Percentiles rank a stretch among this genome's conserved stretches.
Conservation (phyloP, 163 green algal genomes). For the Prototheca cutis region DNA sequence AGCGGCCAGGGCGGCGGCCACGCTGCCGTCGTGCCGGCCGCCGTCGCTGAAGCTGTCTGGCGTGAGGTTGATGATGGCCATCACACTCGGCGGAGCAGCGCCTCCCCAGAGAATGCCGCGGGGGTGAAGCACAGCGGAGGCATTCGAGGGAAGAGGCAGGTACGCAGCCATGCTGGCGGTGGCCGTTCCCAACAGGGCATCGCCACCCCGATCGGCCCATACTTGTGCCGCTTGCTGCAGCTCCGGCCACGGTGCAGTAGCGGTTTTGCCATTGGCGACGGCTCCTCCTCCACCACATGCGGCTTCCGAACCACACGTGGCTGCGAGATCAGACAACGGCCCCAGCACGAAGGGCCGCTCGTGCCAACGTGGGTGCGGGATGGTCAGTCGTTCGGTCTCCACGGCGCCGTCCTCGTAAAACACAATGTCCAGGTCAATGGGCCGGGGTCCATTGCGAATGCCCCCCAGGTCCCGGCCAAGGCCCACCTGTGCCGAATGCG, state of each 20-base stretch:
- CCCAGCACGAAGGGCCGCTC: constrained; percentile 73
- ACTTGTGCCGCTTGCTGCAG: constrained; percentile 9
- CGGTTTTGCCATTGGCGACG: no score
- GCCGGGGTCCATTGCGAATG: constrained; percentile 66
- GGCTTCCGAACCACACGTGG: no score
- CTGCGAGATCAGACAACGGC: constrained; percentile 56
- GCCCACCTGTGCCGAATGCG: constrained; percentile 17
- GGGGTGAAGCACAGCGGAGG: no score
- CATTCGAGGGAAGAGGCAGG: no score
- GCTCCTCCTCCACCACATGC: no score
- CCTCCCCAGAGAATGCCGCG: neutral
- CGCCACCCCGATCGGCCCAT: constrained; percentile 32
- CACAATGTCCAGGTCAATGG: constrained; percentile 94
- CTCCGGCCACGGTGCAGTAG: no score
- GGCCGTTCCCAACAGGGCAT: constrained; percentile 16
- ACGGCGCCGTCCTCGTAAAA: constrained; percentile 63
- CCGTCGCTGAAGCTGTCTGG: constrained; percentile 88
- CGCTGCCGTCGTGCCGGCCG: constrained; percentile 26
- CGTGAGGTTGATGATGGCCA: constrained; percentile 95
- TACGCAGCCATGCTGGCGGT: neutral
- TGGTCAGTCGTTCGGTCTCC: constrained; percentile 31
- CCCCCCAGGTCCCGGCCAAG: constrained; percentile 27
- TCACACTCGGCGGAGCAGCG: constrained; percentile 37
- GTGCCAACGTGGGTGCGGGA: constrained; percentile 86
- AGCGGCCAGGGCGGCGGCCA: constrained; percentile 6